Evolutionary conservation across 805 yeast genomes (phyloP).

Genomic region (Grigorovia transvaalensis): DNA sequence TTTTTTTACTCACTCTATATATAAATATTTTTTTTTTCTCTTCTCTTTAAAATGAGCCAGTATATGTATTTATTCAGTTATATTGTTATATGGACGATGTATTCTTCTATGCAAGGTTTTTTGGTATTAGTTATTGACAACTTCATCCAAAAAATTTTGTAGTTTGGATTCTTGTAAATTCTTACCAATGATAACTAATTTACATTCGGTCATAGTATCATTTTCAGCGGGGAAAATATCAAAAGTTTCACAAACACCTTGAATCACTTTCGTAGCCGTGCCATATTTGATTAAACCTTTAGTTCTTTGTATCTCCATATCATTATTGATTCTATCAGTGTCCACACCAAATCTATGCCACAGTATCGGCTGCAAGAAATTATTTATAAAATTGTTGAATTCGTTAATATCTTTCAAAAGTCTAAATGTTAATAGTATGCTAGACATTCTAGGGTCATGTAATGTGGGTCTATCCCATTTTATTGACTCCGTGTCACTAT

Average conservation of each 20-base stretch:
- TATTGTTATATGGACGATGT: no score
- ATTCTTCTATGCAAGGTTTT: no score
- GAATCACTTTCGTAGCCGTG: conserved; percentile 48
- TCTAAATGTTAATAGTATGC: conserved; percentile 40
- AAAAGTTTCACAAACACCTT: conserved; percentile 89
- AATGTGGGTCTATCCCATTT: conserved; percentile 17
- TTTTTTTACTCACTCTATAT: neutral
- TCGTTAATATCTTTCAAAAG: conserved; percentile 28
- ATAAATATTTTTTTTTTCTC: no score
- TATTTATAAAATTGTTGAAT: conserved; percentile 39
- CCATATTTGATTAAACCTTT: conserved; percentile 59
- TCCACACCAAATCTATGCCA: conserved; percentile 53
- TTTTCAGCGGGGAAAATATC: conserved; percentile 49
- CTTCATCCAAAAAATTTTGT: conserved; percentile 10
- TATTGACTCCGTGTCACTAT: neutral
- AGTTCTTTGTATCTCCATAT: conserved; percentile 62
- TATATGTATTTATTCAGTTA: no score
- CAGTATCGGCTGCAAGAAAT: conserved; percentile 55
- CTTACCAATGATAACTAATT: conserved; percentile 70
- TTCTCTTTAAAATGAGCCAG: no score
- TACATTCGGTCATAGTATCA: conserved; percentile 31
- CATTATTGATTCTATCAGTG: conserved; percentile 13
- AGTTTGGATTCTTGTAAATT: conserved; percentile 35
- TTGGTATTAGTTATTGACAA: conserved; percentile 2
- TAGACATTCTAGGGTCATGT: conserved; percentile 46